Base-by-base conservation (phyloP, 2,329 filamentous ascomycete genomes). In the Helicocarpus griseus region DNA sequence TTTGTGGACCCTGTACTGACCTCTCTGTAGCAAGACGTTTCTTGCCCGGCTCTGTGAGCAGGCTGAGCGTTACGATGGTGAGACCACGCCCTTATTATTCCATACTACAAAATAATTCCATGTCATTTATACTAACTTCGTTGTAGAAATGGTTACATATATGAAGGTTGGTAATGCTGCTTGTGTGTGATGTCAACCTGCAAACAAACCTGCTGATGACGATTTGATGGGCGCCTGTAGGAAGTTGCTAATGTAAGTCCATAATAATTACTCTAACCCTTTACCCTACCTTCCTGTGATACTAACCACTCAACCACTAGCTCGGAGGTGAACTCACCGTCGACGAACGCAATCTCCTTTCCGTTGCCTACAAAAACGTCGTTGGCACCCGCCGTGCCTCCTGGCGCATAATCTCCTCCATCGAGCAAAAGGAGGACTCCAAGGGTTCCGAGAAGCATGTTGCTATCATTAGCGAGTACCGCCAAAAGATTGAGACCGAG, bases 281-380 rank as follows among this genome's bases (percentile, higher is more conserved):
- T 49, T 33, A 33, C 11, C 48, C 46, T 44, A 41, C 54, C 58
- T 62, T n/a, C n/a, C 52, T 56, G 41, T 50, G 38, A 48, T 53
- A 48, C 53, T 58, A 52, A 63, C 58, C 60, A 54, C 48, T 28
- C 59, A 55, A 57, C 56, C 49, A 26, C 53, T 58, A 85, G 81
- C 74, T 84, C 62, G 80, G 79, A 65, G 81, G 81, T 64, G 81
- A 85, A 68, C 77, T 85, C 64, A 79, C 80, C 57, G 81, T 85
- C 59, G 81, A 85, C 65, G 81, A 85, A 73, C 81, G 81, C 69
- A 97, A 97, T 79, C 87, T 98, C 60, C 85, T 98, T 61, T 95
- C 89, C 61, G 93, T 97, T 68, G 91, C 91, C 72, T 98, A 98
- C 86, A 98, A 98, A 87, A 98, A 98, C 77, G 93, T 98, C 56